These are phyloP conservation scores for Candida railenensis DNA, from an alignment of 805 yeast genomes.

Conservation along the genomic window DNA sequence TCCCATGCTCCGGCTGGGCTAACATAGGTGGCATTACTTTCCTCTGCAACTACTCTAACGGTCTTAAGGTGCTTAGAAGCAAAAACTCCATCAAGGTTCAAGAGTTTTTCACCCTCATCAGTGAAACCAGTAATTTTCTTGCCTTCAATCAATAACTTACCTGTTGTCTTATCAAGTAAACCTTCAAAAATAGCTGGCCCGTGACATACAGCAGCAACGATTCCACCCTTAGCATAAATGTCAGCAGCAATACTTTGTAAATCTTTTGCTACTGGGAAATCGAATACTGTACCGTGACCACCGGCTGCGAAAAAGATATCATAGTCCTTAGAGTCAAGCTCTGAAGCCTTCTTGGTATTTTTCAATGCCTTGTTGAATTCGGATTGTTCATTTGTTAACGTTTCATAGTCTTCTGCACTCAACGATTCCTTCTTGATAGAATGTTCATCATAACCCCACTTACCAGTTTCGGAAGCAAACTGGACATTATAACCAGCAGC, in stretches of 20 bases:
- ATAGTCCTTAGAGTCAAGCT: conserved; percentile 48
- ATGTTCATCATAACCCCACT: conserved; percentile 55
- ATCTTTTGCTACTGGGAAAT: conserved; percentile 49
- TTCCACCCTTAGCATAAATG: conserved; percentile 51
- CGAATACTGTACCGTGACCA: conserved; percentile 64
- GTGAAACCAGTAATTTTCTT: conserved; percentile 62
- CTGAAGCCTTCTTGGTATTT: conserved; percentile 47
- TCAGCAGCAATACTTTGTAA: conserved; percentile 46
- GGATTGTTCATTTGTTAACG: conserved; percentile 34
- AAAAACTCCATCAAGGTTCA: conserved; percentile 20
- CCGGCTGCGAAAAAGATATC: conserved; percentile 60
- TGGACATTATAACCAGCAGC: conserved; percentile 52
- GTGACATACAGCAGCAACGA: conserved; percentile 67
- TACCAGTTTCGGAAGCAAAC: conserved; percentile 59
- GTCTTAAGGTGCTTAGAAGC: conserved; percentile 25
- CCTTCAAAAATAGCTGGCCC: conserved; percentile 60
- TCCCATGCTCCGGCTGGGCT: conserved; percentile 53
- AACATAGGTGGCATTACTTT: conserved; percentile 42
- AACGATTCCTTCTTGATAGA: conserved; percentile 29
- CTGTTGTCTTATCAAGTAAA: conserved; percentile 42
- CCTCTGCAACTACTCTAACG: conserved; percentile 36
- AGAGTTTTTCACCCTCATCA: conserved; percentile 47
- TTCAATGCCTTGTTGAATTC: conserved; percentile 38
- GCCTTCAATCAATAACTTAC: conserved; percentile 48
- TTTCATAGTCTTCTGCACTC: conserved; percentile 43